Base-by-base conservation (phyloP, 1,139 yeast species). In the Hyphopichia khmerensis region DNA sequence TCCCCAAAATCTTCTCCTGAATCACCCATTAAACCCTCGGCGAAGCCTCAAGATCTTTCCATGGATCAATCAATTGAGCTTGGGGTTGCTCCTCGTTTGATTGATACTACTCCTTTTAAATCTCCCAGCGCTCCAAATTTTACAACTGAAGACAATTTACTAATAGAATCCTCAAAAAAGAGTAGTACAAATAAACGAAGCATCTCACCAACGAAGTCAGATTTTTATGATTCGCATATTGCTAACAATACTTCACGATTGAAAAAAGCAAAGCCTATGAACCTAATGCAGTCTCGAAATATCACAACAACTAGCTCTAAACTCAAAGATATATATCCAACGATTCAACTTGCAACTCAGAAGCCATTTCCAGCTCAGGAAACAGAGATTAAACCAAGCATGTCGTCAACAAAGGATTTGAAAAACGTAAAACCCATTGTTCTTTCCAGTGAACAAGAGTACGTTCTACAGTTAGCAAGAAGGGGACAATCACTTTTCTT, bases 401-500 rank as follows among this genome's bases (percentile, higher is more conserved):
- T 39, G 4, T 16, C 23, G 7, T 40, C 42, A 9, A 40, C 38
- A 10, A 40, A 40, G 18, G 35, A 40, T 6, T 15, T 48, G 35
- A 65, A 64, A 43, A 52, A 45, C 15, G 76, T 70, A 5, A 62
- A 59, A 39, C 73, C 77, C 1, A 61, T 70, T 15, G 50, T 68
- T 11, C 56, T 73, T 9, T 71, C 78, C 0, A 47, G 59, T 13
- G 77, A 74, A 47, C 79, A 74, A 50, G 71, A 71, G 45, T 57
- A 61, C 43, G 68, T 73, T 19, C 55, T 72, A 10, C 57, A 64
- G 21, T 58, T 68, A 41, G 77, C 67, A 0, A 40, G 60, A 21
- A 48, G 46, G n/a, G 75, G 88, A 0, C 65, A 70, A 17, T 86
- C 84, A 34, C 62, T 89, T 1, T 90, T 90, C 57, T 90, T 87